Evolutionary conservation across 345 rosid species (phyloP).

Genomic region (Eucalyptus sp.): DNA sequence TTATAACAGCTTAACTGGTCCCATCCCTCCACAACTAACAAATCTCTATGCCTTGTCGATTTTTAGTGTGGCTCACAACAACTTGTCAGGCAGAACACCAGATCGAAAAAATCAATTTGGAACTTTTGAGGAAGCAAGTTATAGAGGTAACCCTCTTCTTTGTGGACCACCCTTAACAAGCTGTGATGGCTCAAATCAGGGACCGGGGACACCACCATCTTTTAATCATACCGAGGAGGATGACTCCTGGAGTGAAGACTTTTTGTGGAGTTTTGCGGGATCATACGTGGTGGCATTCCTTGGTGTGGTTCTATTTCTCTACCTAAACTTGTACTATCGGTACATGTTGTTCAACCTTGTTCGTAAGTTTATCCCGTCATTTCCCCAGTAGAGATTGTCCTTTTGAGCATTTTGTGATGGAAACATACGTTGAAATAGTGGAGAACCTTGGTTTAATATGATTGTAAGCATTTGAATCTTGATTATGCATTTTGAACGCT

Average conservation of each 20-base stretch:
- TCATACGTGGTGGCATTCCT: not conserved
- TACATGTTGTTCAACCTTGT: not conserved
- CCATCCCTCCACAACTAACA: not conserved
- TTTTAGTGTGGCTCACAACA: not conserved
- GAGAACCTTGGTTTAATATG: not conserved
- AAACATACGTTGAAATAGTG: not conserved
- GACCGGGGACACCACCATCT: not conserved
- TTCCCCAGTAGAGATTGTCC: no score
- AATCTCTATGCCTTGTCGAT: not conserved
- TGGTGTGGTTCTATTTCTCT: rapidly evolving
- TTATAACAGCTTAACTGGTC: not conserved
- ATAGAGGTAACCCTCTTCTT: not conserved
- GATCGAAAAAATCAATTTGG: not conserved
- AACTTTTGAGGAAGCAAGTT: not conserved
- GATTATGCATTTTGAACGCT: not conserved
- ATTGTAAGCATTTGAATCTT: not conserved
- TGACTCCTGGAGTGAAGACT: rapidly evolving
- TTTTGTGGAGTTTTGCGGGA: not conserved
- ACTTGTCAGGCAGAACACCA: rapidly evolving
- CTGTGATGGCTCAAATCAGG: not conserved
- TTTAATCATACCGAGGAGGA: rapidly evolving
- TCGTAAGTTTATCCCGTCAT: not conserved
- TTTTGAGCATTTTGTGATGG: not conserved
- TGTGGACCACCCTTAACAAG: not conserved
- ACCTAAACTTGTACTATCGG: not conserved